These are phyloP conservation scores for Aspergillus panamensis DNA, from an alignment of 495 filamentous ascomycete species.

Conservation along the genomic window DNA sequence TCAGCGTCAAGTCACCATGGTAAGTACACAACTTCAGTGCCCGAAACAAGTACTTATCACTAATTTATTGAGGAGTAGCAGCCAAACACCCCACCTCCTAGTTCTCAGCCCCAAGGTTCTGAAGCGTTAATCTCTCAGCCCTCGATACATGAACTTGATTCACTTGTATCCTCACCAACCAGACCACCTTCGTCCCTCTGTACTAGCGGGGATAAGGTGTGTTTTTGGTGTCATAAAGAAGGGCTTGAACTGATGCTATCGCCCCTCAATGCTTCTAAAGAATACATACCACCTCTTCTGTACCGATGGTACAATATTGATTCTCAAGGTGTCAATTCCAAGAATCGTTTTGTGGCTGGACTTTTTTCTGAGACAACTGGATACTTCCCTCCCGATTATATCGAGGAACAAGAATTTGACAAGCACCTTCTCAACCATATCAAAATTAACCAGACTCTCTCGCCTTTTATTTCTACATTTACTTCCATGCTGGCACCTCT, in stretches of 20 bases:
- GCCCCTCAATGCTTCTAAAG: background rate
- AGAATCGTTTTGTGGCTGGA: constrained; percentile 21
- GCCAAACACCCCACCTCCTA: no score
- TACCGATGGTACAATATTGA: constrained; percentile 38
- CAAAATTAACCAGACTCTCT: constrained; percentile 6
- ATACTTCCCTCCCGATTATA: constrained; percentile 17
- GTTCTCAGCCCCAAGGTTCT: no score
- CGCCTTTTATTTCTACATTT: constrained; percentile 38
- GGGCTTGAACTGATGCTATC: background rate
- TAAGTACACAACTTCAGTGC: no score
- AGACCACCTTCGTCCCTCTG: background rate
- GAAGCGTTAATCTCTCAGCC: no score
- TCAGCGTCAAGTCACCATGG: no score
- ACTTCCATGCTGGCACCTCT: constrained; percentile 28
- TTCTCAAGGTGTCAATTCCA: constrained; percentile 33
- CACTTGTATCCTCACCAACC: no score
- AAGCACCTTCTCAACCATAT: constrained; percentile 28
- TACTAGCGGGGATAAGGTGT: constrained; percentile 20
- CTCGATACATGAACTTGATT: no score
- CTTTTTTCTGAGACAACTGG: constrained; percentile 20
- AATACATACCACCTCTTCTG: constrained; percentile 26
- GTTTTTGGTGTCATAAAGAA: constrained; percentile 25
- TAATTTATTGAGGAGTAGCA: no score
- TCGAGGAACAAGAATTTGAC: constrained; percentile 20
- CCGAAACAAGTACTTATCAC: no score